phyloP scores from a whole-genome alignment of 768 basidiomycete species.

The Coprinopsis strossmayeri region DNA sequence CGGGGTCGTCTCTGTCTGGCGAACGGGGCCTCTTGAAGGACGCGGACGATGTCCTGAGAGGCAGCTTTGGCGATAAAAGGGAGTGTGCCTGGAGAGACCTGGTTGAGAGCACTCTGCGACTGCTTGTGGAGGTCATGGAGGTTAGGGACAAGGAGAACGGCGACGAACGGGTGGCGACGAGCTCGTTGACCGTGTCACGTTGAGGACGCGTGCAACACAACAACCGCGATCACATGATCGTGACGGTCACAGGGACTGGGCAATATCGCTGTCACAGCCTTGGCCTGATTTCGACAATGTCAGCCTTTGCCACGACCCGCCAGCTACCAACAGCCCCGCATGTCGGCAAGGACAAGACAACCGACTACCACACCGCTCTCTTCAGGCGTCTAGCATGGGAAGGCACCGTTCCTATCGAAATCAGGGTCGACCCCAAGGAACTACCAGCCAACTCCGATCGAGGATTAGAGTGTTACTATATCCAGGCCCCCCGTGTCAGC shows the following conservation, averaged over 20 bases:
- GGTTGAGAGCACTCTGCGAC: background rate
- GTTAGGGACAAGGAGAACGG: slow-evolving; percentile 5
- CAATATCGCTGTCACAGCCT: slow-evolving; percentile 5
- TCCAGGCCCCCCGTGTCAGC: slow-evolving; percentile 86
- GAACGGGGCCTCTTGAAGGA: slow-evolving; percentile 24
- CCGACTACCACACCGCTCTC: slow-evolving; percentile 61
- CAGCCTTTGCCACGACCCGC: slow-evolving; percentile 45
- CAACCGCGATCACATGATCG: background rate
- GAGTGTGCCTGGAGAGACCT: slow-evolving; percentile 11
- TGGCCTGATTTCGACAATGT: no score
- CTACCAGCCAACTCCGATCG: slow-evolving; percentile 88
- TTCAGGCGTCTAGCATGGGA: slow-evolving; percentile 90
- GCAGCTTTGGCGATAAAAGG: slow-evolving; percentile 12
- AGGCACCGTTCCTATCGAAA: slow-evolving; percentile 82
- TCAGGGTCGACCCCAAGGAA: slow-evolving; percentile 84
- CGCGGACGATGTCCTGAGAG: slow-evolving; percentile 13
- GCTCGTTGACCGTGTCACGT: slow-evolving; percentile 3
- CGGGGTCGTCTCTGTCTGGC: slow-evolving; percentile 18
- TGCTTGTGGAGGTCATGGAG: slow-evolving; percentile 4
- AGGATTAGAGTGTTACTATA: slow-evolving; percentile 83
- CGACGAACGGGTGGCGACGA: background rate
- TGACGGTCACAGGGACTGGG: slow-evolving; percentile 4
- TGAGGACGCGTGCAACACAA: background rate
- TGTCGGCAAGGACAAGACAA: slow-evolving; percentile 29
- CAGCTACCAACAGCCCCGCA: slow-evolving; percentile 32